These are phyloP conservation scores for Tricholoma saponaceum DNA, from an alignment of 768 basidiomycete species.

Conservation along the genomic window DNA sequence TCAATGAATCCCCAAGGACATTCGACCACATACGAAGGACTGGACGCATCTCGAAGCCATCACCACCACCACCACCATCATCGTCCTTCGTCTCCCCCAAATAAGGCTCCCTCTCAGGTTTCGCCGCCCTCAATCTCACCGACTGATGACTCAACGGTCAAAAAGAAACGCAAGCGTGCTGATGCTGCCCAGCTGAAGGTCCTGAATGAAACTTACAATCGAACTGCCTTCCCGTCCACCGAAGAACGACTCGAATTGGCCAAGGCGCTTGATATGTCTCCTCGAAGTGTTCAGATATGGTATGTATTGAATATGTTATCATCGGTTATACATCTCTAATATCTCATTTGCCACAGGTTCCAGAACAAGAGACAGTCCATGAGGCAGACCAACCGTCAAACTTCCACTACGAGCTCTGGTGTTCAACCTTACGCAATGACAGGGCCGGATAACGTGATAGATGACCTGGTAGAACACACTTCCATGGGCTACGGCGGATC, in stretches of 20 bases:
- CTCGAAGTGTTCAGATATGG: slow-evolving; percentile 87
- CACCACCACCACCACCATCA: slow-evolving; percentile 16
- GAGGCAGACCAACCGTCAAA: slow-evolving; percentile 72
- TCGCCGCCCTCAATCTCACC: slow-evolving; percentile 43
- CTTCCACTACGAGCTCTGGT: slow-evolving; percentile 38
- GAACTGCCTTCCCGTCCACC: slow-evolving; percentile 85
- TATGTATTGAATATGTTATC: slow-evolving; percentile 26
- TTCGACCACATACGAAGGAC: slow-evolving; percentile 27
- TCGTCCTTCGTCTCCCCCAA: slow-evolving; percentile 42
- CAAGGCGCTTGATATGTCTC: slow-evolving; percentile 75
- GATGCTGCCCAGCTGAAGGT: slow-evolving; percentile 77
- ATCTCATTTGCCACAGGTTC: slow-evolving; percentile 52
- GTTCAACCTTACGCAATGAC: slow-evolving; percentile 48
- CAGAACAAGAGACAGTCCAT: slow-evolving; percentile 84
- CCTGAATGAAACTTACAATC: slow-evolving; percentile 73
- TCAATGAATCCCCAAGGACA: slow-evolving; percentile 27
- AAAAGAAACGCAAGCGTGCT: slow-evolving; percentile 86
- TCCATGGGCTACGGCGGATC: slow-evolving; percentile 29
- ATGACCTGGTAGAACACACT: slow-evolving; percentile 31
- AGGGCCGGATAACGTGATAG: slow-evolving; percentile 30
- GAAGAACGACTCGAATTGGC: slow-evolving; percentile 80
- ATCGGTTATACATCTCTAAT: slow-evolving; percentile 16
- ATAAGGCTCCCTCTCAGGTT: slow-evolving; percentile 33
- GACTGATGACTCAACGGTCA: slow-evolving; percentile 66
- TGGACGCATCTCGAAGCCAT: slow-evolving; percentile 27